A percentile compares a stretch with the other conserved stretches of the same genome.
Conservation (phyloP, 371 early-diverging fungal species). For the Rhizopus microsporus region DNA sequence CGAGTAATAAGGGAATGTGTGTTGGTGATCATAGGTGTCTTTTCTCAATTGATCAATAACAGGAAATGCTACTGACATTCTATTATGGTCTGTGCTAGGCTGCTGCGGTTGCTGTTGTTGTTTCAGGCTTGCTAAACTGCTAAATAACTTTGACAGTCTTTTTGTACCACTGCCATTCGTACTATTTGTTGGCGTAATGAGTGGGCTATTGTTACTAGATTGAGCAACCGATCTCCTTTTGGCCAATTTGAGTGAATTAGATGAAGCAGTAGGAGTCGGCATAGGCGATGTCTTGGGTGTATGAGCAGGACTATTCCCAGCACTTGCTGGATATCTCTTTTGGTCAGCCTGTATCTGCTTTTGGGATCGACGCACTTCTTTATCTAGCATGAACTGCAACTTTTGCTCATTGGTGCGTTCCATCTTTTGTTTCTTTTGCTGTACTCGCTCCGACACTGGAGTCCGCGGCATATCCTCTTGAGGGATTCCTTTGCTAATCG, state of each 20-base stretch:
- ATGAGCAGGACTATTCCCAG: conserved; percentile 22
- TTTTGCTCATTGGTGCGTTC: conserved; percentile 38
- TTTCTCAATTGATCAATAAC: background rate
- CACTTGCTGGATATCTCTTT: conserved; percentile 19
- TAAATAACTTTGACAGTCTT: conserved; percentile 18
- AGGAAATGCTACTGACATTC: background rate
- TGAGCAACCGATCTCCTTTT: background rate
- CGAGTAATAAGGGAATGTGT: conserved; percentile 14
- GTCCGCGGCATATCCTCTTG: conserved; percentile 9
- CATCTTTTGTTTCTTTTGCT: conserved; percentile 24
- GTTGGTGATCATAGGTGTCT: conserved; percentile 15
- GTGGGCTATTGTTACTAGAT: background rate
- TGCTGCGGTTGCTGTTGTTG: conserved; percentile 4
- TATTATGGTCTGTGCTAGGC: background rate
- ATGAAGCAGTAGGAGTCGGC: conserved; percentile 25
- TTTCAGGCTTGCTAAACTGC: conserved; percentile 6
- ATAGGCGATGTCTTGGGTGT: conserved; percentile 24
- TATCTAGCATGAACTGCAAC: conserved; percentile 36
- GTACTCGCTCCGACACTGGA: conserved; percentile 6
- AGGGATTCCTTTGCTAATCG: conserved; percentile 15
- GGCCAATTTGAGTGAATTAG: conserved; percentile 2
- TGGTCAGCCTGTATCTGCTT: conserved; percentile 29
- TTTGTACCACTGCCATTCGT: conserved; percentile 7
- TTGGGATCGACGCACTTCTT: conserved; percentile 40
- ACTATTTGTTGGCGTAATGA: conserved; percentile 5